phyloP scores from a whole-genome alignment of 106 monocot species.

The Acorus gramineus region DNA sequence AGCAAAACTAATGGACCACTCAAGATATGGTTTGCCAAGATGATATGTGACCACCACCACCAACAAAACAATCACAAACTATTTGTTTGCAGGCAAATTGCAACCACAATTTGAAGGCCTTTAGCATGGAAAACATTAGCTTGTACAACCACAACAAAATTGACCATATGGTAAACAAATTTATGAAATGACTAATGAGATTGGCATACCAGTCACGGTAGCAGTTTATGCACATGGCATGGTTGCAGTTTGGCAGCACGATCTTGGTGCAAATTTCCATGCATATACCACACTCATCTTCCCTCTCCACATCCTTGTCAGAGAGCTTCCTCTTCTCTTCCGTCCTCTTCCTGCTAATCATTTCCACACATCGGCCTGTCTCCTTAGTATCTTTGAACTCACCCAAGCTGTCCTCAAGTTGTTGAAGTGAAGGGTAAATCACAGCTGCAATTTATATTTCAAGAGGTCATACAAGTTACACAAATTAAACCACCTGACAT shows the following conservation, averaged over 20 bases:
- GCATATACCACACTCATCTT: constrained; percentile 78
- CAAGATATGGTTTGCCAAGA: too few relatives aligned
- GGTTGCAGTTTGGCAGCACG: constrained; percentile 83
- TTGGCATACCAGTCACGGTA: constrained; percentile 67
- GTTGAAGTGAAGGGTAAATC: constrained; percentile 75
- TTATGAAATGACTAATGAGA: not conserved
- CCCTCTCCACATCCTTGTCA: constrained; percentile 51
- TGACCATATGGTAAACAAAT: not conserved
- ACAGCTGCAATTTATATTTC: constrained; percentile 36
- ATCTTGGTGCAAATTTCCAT: constrained; percentile 85
- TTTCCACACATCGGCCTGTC: constrained; percentile 19
- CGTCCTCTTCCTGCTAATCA: constrained; percentile 25
- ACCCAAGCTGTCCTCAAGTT: constrained; percentile 44
- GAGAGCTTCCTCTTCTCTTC: constrained; percentile 34
- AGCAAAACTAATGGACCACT: too few relatives aligned
- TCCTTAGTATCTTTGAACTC: constrained; percentile 32
- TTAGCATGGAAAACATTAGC: too few relatives aligned
- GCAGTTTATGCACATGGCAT: constrained; percentile 95
- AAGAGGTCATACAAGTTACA: too few relatives aligned
- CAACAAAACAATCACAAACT: too few relatives aligned
- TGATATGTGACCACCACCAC: too few relatives aligned
- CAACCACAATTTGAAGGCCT: too few relatives aligned
- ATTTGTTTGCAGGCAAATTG: too few relatives aligned
- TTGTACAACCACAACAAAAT: too few relatives aligned
- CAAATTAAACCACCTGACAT: too few relatives aligned